Percentiles rank a stretch among this genome's conserved stretches.
Evolutionary conservation across 2,329 filamentous ascomycete genomes (phyloP).

Genomic region (Metarhizium humberi): DNA sequence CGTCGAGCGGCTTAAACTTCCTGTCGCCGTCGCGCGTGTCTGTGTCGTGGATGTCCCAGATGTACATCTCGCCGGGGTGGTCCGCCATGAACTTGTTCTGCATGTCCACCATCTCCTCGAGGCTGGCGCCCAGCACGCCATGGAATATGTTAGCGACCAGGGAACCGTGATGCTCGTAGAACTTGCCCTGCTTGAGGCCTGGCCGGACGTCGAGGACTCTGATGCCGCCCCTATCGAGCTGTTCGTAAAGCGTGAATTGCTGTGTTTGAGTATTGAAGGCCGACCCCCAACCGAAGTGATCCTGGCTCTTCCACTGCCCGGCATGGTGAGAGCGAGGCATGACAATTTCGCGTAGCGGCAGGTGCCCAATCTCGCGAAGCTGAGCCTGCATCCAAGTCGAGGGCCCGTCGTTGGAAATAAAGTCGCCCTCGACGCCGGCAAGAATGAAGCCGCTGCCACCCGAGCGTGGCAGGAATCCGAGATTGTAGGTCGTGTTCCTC

Average conservation of each 20-base stretch:
- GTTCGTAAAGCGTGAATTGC: slow-evolving; percentile 10
- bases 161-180: slow-evolving; percentile 14
- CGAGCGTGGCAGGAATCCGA: slow-evolving; percentile 9
- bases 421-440: slow-evolving; percentile 20
- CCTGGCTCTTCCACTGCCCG: slow-evolving; percentile 14
- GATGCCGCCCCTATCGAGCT: slow-evolving; percentile 18
- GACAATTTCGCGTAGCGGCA: slow-evolving; percentile 19
- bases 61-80: slow-evolving; percentile 23
- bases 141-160: slow-evolving; percentile 9
- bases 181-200: neutral
- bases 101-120: slow-evolving; percentile 17
- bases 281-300: slow-evolving; percentile 5
- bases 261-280: slow-evolving; percentile 17
- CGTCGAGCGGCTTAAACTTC: neutral
- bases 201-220: slow-evolving; percentile 22
- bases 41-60: slow-evolving; percentile 18
- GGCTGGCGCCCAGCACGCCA: slow-evolving; percentile 15
- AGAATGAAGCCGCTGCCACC: slow-evolving; percentile 19
- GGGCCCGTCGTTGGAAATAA: slow-evolving; percentile 16
- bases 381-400: slow-evolving; percentile 20
- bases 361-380: slow-evolving; percentile 15
- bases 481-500: slow-evolving; percentile 6
- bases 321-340: slow-evolving; percentile 23
- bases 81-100: slow-evolving; percentile 20
- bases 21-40: slow-evolving; percentile 5